phyloP scores from a whole-genome alignment of 2,329 filamentous ascomycete genomes.

The Neurospora crassa region DNA sequence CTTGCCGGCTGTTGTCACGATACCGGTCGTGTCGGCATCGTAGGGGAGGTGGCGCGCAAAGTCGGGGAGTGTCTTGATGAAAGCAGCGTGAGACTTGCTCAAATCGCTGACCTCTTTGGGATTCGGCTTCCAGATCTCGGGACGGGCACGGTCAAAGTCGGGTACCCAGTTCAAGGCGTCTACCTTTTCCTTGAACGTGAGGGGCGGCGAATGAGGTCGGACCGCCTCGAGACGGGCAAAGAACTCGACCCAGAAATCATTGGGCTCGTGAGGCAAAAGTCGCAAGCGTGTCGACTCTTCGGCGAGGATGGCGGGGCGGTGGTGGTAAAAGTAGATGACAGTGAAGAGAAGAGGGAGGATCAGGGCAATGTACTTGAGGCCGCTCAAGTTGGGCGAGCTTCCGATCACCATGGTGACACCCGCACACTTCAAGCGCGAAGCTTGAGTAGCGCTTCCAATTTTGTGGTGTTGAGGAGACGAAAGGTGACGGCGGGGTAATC shows the following conservation, averaged over 20 bases:
- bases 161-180: neutral
- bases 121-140: conserved; percentile 3
- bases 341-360: conserved; percentile 1
- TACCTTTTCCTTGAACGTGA: conserved; percentile 1
- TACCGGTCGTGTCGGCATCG: conserved; percentile 27
- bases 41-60: conserved; percentile 25
- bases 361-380: neutral
- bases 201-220: neutral
- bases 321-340: neutral
- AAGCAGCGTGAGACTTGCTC: conserved; percentile 24
- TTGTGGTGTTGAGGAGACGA: neutral
- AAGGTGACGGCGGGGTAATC: neutral
- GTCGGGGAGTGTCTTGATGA: conserved; percentile 23
- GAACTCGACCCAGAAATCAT: conserved; percentile 12
- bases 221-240: conserved; percentile 8
- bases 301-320: neutral
- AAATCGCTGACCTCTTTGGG: conserved; percentile 9
- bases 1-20: conserved; percentile 40
- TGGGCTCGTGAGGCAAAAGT: neutral
- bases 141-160: conserved; percentile 1
- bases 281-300: neutral
- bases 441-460: neutral
- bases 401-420: neutral
- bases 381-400: neutral
- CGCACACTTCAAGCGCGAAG: neutral